Conservation (phyloP, 352 stramenopile genomes). For the Globisporangium spinosum region DNA sequence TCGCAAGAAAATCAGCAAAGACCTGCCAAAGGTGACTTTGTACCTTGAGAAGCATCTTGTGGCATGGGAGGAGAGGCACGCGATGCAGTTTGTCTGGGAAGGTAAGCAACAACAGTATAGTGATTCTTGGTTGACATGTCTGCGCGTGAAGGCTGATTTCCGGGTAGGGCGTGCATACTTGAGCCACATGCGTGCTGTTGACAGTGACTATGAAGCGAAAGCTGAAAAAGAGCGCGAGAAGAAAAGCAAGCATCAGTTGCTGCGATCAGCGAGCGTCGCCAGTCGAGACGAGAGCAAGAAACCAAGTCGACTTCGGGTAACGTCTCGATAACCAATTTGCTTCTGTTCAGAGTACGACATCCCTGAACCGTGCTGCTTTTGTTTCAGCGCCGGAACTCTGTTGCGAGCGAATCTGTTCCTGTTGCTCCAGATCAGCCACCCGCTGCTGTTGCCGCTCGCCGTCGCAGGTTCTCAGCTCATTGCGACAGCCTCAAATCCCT, state of each 20-base stretch:
- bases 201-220: slow-evolving; percentile 24
- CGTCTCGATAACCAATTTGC: not conserved
- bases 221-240: slow-evolving; percentile 18
- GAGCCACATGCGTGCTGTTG: slow-evolving; percentile 24
- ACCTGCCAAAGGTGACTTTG: slow-evolving; percentile 40
- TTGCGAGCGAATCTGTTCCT: slow-evolving; percentile 11
- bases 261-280: not conserved
- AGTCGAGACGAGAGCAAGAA: slow-evolving; percentile 11
- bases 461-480: slow-evolving; percentile 11
- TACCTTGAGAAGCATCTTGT: slow-evolving; percentile 34
- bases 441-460: not conserved
- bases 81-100: slow-evolving; percentile 33
- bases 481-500: not conserved
- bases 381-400: slow-evolving; percentile 15
- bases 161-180: slow-evolving; percentile 32
- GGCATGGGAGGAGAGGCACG: slow-evolving; percentile 35
- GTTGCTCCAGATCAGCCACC: not conserved
- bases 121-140: not conserved
- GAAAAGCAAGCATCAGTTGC: slow-evolving; percentile 2
- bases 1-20: slow-evolving; percentile 33
- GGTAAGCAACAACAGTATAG: slow-evolving; percentile 19
- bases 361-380: not conserved
- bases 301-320: slow-evolving; percentile 14
- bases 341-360: not conserved
- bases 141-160: not conserved